Conservation (phyloP, 2,329 filamentous ascomycete genomes). For the Calonectria multiphialidica region DNA sequence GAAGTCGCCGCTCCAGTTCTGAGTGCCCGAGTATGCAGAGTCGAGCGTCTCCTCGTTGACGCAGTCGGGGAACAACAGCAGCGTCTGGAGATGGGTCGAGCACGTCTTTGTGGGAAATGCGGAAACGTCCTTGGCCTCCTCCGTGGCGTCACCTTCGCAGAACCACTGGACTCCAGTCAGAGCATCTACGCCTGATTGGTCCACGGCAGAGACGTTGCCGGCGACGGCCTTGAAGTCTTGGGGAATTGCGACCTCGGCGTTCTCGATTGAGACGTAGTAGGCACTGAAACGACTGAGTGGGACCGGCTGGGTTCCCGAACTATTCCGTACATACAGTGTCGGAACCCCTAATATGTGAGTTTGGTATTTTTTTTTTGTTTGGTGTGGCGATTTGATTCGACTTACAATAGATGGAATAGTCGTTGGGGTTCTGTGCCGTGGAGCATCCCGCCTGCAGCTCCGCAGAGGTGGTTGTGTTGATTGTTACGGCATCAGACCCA, state of each 20-base stretch:
- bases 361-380: too few species aligned
- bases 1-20: slow-evolving; percentile 15
- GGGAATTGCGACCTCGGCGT: slow-evolving; percentile 58
- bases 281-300: slow-evolving; percentile 53
- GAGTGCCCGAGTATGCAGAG: slow-evolving; percentile 33
- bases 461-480: slow-evolving; percentile 38
- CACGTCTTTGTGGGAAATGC: slow-evolving; percentile 25
- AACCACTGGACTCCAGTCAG: too few species aligned
- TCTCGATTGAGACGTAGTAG: slow-evolving; percentile 57
- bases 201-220: slow-evolving; percentile 46
- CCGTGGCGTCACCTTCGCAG: too few species aligned
- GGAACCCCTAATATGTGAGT: too few species aligned
- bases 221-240: slow-evolving; percentile 56
- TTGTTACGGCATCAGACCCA: slow-evolving; percentile 47
- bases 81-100: slow-evolving; percentile 35
- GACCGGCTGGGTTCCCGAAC: too few species aligned
- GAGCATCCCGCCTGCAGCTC: too few species aligned
- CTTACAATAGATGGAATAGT: too few species aligned
- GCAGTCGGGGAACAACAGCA: slow-evolving; percentile 42
- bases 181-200: slow-evolving; percentile 3
- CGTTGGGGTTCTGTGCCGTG: too few species aligned
- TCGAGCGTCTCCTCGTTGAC: slow-evolving; percentile 37
- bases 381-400: too few species aligned
- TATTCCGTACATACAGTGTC: too few species aligned
- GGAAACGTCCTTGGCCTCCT: too few species aligned